Evolutionary conservation across 768 basidiomycete species (phyloP).

Genomic region (Boletus sp.): DNA sequence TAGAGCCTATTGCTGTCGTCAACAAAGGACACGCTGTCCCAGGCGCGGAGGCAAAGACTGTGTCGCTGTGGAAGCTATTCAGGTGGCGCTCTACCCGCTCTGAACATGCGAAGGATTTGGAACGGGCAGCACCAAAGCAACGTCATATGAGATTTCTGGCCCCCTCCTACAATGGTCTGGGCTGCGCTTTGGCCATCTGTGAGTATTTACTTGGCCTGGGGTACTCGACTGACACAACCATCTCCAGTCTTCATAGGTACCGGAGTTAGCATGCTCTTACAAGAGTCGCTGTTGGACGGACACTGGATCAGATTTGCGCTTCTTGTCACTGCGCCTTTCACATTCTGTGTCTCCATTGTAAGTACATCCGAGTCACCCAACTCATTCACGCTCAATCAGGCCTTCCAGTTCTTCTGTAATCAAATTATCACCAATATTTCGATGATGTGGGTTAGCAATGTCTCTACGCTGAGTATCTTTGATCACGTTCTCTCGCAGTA

Average conservation of each 20-base stretch:
- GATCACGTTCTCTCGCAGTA: conserved; percentile 33
- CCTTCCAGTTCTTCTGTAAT: conserved; percentile 64
- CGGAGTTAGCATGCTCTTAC: conserved; percentile 56
- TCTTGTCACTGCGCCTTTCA: conserved; percentile 61
- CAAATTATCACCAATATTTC: conserved; percentile 65
- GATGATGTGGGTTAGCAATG: conserved; percentile 51
- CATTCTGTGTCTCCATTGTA: conserved; percentile 76
- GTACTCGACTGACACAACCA: conserved; percentile 2
- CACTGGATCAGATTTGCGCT: conserved; percentile 63
- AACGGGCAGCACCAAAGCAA: conserved; percentile 43
- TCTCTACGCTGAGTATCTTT: background rate
- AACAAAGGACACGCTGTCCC: background rate
- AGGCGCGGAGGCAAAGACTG: background rate
- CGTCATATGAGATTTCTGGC: conserved; percentile 64
- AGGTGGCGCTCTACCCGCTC: conserved; percentile 51
- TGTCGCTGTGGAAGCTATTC: conserved; percentile 25
- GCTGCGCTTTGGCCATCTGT: conserved; percentile 67
- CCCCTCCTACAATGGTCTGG: conserved; percentile 72
- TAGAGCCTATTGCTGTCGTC: conserved; percentile 9
- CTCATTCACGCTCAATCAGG: background rate
- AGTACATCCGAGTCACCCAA: conserved; percentile 23
- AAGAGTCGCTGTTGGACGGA: conserved; percentile 69
- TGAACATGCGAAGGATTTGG: conserved; percentile 41
- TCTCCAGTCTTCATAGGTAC: conserved; percentile 64
- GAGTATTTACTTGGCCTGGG: conserved; percentile 18